Evolutionary conservation across 148 eudicot genomes (phyloP), one percentile per base, ranked within the genome.

Genomic region (Pouteria glomerata): DNA sequence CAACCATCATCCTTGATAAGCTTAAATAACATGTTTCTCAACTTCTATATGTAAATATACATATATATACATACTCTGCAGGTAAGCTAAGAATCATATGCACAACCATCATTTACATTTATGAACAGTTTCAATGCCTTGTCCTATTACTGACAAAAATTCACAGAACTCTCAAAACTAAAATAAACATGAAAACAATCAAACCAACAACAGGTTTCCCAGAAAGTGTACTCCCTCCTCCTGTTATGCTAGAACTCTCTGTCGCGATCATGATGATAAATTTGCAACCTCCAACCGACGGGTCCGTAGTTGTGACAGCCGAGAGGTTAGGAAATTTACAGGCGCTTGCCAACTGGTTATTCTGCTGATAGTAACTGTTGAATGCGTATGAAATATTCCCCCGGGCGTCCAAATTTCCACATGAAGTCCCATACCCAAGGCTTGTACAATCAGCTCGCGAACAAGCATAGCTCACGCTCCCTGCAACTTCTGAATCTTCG

Each of bases 401-500:
- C 0, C 27, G 58, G 0, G 74, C 81, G 55, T 85, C 82, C 63
- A 91, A 55, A 63, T 65, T 83, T 2, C 61, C 80, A 57, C 97
- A 91, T 0, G 94, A 87, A 2, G 89, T 68, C 39, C 90, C 92
- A 64, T 81, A 84, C 19, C 95, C 97, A 1, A 91, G 89, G 61
- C 87, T 81, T 2, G 92, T 85, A 74, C 97, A 91, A 33, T 91
- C 97, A 30, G 85, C 90, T 48, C 64, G 77, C 1, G 73, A 78
- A 66, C 97, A 91, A 1, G 97, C 97, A 37, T 85, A 91, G 64
- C 82, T 77, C 51, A 89, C 90, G 26, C 89, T 84, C 0, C 80
- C 69, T 0, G 74, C 94, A 14, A 91, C 57, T 30, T 84, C 79
- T 0, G 92, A 81, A 61, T 87, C 92, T 3, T 63, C 77, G 10